These are phyloP conservation scores for Neonothopanus nambi DNA, from an alignment of 1,284 basidiomycete species.

Conservation along the genomic window DNA sequence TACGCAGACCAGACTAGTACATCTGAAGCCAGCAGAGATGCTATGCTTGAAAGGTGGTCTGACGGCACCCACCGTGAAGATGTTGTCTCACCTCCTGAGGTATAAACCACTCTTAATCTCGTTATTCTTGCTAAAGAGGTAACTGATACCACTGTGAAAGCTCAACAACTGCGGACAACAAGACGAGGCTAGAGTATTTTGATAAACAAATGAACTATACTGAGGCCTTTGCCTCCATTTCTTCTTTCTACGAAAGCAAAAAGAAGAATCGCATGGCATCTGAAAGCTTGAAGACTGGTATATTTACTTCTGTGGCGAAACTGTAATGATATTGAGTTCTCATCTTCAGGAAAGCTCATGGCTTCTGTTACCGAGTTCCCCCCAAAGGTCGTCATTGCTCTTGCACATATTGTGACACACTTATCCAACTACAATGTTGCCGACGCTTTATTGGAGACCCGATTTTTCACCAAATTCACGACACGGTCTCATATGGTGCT, in stretches of 20 bases:
- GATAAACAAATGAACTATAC: conserved; percentile 59
- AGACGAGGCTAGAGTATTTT: conserved; percentile 66
- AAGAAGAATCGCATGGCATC: conserved; percentile 40
- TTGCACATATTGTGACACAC: conserved; percentile 79
- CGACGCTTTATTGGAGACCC: conserved; percentile 71
- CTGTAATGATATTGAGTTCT: not conserved
- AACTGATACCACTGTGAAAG: no score
- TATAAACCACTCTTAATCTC: conserved; percentile 25
- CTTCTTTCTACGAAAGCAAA: conserved; percentile 71
- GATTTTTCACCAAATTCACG: conserved; percentile 80
- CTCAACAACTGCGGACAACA: conserved; percentile 35
- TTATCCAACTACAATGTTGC: conserved; percentile 78
- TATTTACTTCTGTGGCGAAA: conserved; percentile 10
- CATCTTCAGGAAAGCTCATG: conserved; percentile 49
- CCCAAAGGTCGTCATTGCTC: conserved; percentile 68
- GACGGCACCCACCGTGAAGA: conserved; percentile 76
- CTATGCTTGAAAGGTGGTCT: conserved; percentile 65
- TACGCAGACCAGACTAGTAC: conserved; percentile 75
- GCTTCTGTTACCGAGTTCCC: conserved; percentile 75
- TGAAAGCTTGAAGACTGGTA: conserved; percentile 50
- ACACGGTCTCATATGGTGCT: conserved; percentile 86
- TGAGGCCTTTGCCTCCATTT: conserved; percentile 73
- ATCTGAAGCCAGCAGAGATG: conserved; percentile 83
- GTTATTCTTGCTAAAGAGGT: not conserved
- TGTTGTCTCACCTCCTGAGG: conserved; percentile 71